Conservation (phyloP, 306 rosid genomes). For the Cicer bijugum region DNA sequence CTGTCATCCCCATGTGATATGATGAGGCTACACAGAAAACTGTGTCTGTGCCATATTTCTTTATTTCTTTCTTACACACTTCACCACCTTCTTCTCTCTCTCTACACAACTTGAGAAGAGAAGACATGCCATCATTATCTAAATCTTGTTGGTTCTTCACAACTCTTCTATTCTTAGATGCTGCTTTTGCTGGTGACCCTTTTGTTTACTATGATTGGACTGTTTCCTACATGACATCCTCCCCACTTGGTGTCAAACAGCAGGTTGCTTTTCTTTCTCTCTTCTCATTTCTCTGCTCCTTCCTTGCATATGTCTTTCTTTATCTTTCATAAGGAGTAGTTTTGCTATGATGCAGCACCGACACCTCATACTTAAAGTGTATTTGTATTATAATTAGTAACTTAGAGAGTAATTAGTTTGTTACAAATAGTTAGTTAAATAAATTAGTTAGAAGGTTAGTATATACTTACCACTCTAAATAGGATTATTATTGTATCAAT, state of each 20-base stretch:
- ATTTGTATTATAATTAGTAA: no score
- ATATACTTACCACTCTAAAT: no score
- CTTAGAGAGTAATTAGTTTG: no score
- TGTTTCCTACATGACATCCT: slow-evolving; percentile 66
- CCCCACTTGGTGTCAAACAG: slow-evolving; percentile 79
- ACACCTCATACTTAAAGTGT: background rate
- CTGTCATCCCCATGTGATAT: slow-evolving; percentile 18
- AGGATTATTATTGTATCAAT: no score
- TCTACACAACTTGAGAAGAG: slow-evolving; percentile 29
- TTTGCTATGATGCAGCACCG: background rate
- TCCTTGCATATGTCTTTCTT: background rate
- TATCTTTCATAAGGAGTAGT: background rate
- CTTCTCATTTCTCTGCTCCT: background rate
- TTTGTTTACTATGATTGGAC: slow-evolving; percentile 80
- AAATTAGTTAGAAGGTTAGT: no score
- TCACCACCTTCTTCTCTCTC: background rate
- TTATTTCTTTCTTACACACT: background rate
- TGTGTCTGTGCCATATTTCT: background rate
- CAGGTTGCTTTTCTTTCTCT: slow-evolving; percentile 53
- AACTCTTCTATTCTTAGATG: slow-evolving; percentile 39
- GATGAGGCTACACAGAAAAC: background rate
- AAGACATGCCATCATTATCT: slow-evolving; percentile 50
- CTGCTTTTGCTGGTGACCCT: slow-evolving; percentile 77
- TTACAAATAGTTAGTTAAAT: no score
- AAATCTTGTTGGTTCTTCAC: slow-evolving; percentile 47